Evolutionary conservation across 495 filamentous ascomycete species (phyloP).

Genomic region (Aspergillus haitiensis): DNA sequence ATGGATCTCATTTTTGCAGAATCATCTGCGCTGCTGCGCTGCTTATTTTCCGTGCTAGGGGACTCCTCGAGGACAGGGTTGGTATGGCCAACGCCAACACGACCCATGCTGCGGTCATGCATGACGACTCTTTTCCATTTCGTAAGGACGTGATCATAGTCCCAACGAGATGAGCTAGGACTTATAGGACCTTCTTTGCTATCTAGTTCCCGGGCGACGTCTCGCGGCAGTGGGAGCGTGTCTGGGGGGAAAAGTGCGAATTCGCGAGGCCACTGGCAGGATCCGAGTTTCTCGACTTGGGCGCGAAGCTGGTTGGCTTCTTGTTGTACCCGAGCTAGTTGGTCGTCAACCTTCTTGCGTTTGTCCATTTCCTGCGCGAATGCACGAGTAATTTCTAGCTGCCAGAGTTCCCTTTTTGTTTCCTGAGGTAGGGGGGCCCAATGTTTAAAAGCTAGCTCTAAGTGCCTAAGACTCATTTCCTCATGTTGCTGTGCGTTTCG

Average conservation of each 20-base stretch:
- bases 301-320: conserved; percentile 70
- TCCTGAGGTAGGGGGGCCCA: conserved; percentile 63
- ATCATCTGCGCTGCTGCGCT: conserved; percentile 32
- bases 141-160: conserved; percentile 55
- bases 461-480: conserved; percentile 61
- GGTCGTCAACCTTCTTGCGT: conserved; percentile 59
- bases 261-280: conserved; percentile 69
- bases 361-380: conserved; percentile 67
- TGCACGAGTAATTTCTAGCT: conserved; percentile 72
- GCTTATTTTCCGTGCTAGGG: conserved; percentile 21
- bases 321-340: conserved; percentile 62
- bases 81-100: conserved; percentile 37
- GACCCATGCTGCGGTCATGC: conserved; percentile 50
- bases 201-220: conserved; percentile 46
- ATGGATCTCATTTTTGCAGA: conserved; percentile 29
- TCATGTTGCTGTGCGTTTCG: conserved; percentile 56
- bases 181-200: conserved; percentile 38
- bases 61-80: conserved; percentile 24
- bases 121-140: conserved; percentile 60
- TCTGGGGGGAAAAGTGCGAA: conserved; percentile 65
- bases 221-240: conserved; percentile 57
- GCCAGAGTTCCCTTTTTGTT: conserved; percentile 67
- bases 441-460: conserved; percentile 66
- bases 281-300: conserved; percentile 67
- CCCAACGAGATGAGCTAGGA: conserved; percentile 47